Evolutionary conservation across 352 stramenopile species (phyloP).

Genomic region (Elongisporangium anandrum): DNA sequence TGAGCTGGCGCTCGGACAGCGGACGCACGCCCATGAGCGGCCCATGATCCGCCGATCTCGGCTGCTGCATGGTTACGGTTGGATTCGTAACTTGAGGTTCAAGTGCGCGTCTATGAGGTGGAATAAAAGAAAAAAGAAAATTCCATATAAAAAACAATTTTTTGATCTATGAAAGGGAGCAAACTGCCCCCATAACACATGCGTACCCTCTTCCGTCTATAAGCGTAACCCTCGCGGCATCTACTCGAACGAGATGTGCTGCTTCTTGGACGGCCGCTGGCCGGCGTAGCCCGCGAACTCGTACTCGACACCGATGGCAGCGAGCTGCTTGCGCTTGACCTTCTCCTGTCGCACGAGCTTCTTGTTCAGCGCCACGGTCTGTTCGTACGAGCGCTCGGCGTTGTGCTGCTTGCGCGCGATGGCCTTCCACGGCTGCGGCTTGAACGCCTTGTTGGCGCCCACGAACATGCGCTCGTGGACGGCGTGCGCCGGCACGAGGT

Average conservation of each 20-base stretch:
- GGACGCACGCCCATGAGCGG: slow-evolving; percentile 16
- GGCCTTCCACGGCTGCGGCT: slow-evolving; percentile 55
- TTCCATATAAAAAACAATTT: not conserved
- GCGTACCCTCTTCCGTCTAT: not conserved
- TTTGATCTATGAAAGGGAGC: not conserved
- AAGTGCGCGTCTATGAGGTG: not conserved
- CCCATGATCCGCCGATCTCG: slow-evolving; percentile 7
- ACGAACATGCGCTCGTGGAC: slow-evolving; percentile 89
- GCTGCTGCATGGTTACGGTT: slow-evolving; percentile 1
- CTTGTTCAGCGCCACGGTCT: slow-evolving; percentile 66
- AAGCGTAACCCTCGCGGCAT: not conserved
- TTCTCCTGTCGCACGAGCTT: slow-evolving; percentile 72
- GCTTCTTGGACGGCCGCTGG: slow-evolving; percentile 64
- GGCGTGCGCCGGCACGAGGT: slow-evolving; percentile 84
- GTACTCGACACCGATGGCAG: slow-evolving; percentile 83
- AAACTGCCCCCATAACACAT: not conserved
- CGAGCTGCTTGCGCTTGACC: slow-evolving; percentile 69
- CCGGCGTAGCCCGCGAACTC: slow-evolving; percentile 73
- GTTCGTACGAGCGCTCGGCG: slow-evolving; percentile 71
- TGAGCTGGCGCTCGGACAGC: slow-evolving; percentile 27
- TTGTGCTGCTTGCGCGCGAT: slow-evolving; percentile 81
- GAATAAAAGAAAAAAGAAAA: not conserved
- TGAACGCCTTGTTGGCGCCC: slow-evolving; percentile 81
- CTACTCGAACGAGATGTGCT: slow-evolving; percentile 72
- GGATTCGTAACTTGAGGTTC: not conserved